Percentiles rank a stretch among this genome's conserved stretches.
These are phyloP conservation scores for Aspergillus sp. DNA, from an alignment of 2,329 filamentous ascomycete species.

Conservation along the genomic window DNA sequence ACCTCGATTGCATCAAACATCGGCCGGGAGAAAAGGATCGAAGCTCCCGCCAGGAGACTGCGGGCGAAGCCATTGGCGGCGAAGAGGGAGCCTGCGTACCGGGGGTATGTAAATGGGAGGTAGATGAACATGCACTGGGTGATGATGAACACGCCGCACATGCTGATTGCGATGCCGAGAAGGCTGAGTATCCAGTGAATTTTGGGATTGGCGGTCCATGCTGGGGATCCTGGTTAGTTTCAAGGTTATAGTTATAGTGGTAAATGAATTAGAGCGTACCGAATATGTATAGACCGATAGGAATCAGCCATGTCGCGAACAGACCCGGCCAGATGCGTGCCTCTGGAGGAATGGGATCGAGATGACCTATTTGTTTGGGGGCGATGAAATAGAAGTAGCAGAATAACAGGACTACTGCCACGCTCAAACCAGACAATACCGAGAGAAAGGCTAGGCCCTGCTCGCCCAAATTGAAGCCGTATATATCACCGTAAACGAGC, in stretches of 20 bases:
- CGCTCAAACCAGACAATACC: constrained; percentile 55
- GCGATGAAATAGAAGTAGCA: too few species aligned
- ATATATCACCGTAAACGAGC: constrained; percentile 59
- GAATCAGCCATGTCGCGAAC: not conserved
- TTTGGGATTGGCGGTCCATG: constrained; percentile 50
- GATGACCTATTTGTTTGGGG: too few species aligned
- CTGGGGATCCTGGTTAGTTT: too few species aligned
- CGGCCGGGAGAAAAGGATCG: too few species aligned
- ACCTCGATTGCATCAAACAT: too few species aligned
- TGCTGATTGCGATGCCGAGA: constrained; percentile 44
- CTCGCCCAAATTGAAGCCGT: constrained; percentile 59
- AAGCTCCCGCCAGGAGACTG: too few species aligned
- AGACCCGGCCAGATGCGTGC: not conserved
- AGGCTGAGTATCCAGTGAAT: constrained; percentile 40
- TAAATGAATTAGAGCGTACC: constrained; percentile 6
- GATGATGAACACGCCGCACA: constrained; percentile 36
- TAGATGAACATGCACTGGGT: constrained; percentile 47
- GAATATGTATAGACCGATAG: not conserved
- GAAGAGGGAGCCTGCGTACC: constrained; percentile 36
- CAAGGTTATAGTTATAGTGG: too few species aligned
- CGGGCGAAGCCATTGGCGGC: constrained; percentile 33
- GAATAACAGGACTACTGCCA: constrained; percentile 49
- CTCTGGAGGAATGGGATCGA: too few species aligned
- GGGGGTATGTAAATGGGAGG: constrained; percentile 34
- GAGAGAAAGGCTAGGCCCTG: constrained; percentile 61